phyloP scores from a whole-genome alignment of 1,284 basidiomycete species.

The Ganoderma meredithae region DNA sequence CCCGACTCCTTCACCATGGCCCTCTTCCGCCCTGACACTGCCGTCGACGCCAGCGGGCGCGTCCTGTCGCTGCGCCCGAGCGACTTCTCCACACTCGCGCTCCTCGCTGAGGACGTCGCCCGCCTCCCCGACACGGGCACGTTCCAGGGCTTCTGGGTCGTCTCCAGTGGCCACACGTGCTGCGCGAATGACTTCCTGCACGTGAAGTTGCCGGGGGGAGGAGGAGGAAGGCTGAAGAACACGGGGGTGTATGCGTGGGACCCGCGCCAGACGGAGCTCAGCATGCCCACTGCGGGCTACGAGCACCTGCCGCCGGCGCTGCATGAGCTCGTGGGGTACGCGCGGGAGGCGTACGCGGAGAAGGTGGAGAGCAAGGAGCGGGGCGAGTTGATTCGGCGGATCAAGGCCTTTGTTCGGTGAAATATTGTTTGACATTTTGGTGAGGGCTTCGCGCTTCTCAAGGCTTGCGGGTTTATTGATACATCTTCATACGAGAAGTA shows the following conservation, averaged over 20 bases:
- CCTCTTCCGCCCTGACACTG: not conserved
- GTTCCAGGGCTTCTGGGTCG: not conserved
- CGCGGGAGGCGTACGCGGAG: not conserved
- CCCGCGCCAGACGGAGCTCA: not conserved
- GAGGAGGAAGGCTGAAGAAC: not conserved
- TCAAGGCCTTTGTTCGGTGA: not conserved
- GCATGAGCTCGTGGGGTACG: slow-evolving; percentile 2
- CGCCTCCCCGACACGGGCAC: not conserved
- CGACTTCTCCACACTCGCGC: not conserved
- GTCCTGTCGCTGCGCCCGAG: not conserved
- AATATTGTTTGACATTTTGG: not conserved
- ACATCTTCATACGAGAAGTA: not conserved
- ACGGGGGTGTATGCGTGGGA: not conserved
- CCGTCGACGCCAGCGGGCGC: not conserved
- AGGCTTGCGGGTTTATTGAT: not conserved
- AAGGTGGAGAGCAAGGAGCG: not conserved
- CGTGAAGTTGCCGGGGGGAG: not conserved
- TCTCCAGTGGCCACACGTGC: not conserved
- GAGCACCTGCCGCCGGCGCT: slow-evolving; percentile 3
- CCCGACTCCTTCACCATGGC: not conserved
- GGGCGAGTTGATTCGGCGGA: not conserved
- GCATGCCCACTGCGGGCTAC: not conserved
- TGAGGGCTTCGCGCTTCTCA: not conserved
- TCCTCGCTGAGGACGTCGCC: not conserved
- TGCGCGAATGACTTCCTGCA: not conserved